Base-by-base conservation (phyloP, 2,329 filamentous ascomycete species). In the Setomelanomma holmii region DNA sequence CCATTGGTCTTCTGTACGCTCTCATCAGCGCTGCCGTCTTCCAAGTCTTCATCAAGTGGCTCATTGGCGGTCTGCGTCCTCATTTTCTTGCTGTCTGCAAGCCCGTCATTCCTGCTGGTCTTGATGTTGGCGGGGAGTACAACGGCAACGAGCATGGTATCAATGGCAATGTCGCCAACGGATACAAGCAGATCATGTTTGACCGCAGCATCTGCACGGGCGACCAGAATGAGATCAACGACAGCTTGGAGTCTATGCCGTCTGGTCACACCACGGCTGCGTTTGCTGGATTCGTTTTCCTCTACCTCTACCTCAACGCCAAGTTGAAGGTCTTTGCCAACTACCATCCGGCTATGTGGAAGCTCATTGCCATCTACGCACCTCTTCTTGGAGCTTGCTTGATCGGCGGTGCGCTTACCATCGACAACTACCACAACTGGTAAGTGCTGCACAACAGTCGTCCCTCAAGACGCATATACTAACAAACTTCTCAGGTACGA, bases 311-410 rank as follows among this genome's bases (percentile, higher is more conserved):
- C 76, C 82, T 92, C 39, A 91, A 91, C 71, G 89, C 87, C 41
- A 91, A 91, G 77, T 80, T 92, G 60, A 91, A 91, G 79, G 83
- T 90, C 49, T 90, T 86, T 63, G 78, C 84, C 57, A 88, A 90
- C 77, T 88, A 89, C 69, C 88, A 90, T 67, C 84, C 89, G 0
- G 79, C 85, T 11, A 85, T 90, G 81, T 91, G 88, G 89, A 91
- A 91, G 75, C 74, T 90, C 11, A 78, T 88, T 24, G 82, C 79
- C 14, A 77, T 85, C 20, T 89, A 88, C 63, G 80, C 84, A 0
- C 89, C 89, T 0, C 74, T 91, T 2, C 82, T 91, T 0, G 86
- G 85, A 2, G 88, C 88, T 0, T 80, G 79, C 2, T 76, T 91
- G 2, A 89, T 91, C 38, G 87, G 83, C 1, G 88, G 88, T 5